phyloP scores from a whole-genome alignment of 176 grass and related monocot species.

The Phoenix roebelenii region DNA sequence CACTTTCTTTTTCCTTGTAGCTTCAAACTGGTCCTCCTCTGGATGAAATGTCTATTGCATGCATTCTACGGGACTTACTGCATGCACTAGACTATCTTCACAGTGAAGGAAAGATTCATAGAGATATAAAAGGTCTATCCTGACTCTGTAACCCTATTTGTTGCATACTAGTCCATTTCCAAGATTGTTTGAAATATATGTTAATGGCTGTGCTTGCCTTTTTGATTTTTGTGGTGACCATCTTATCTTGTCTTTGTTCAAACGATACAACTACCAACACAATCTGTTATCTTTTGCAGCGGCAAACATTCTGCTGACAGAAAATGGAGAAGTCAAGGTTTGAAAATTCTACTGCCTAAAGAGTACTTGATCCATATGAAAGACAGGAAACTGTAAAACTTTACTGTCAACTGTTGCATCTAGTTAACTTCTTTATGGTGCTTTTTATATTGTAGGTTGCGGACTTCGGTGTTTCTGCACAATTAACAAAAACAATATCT shows the following conservation, averaged over 20 bases:
- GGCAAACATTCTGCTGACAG: constrained; percentile 94
- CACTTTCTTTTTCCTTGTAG: constrained; percentile 31
- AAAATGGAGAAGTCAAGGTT: constrained; percentile 99
- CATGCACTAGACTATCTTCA: constrained; percentile 96
- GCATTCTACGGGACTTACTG: constrained; percentile 87
- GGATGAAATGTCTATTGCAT: constrained; percentile 95
- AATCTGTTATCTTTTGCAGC: constrained; percentile 47
- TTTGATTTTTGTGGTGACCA: too few relatives aligned
- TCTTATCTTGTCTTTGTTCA: too few relatives aligned
- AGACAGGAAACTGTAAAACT: constrained; percentile 5
- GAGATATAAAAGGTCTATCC: constrained; percentile 73
- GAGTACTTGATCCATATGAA: too few relatives aligned
- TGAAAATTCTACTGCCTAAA: constrained; percentile 10
- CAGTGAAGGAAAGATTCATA: constrained; percentile 97
- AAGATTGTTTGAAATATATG: too few relatives aligned
- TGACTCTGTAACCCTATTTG: neutral
- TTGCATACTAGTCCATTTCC: neutral
- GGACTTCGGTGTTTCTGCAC: constrained; percentile 96
- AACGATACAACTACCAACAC: too few relatives aligned
- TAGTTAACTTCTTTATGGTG: too few relatives aligned
- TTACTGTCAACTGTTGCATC: too few relatives aligned
- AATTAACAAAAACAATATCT: constrained; percentile 99
- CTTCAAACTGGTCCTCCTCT: constrained; percentile 81
- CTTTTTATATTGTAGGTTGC: constrained; percentile 53
- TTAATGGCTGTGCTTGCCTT: too few relatives aligned